Evolutionary conservation across 2,329 filamentous ascomycete genomes (phyloP), one percentile per base, ranked within the genome.

Genomic region (Colletotrichum sp.): DNA sequence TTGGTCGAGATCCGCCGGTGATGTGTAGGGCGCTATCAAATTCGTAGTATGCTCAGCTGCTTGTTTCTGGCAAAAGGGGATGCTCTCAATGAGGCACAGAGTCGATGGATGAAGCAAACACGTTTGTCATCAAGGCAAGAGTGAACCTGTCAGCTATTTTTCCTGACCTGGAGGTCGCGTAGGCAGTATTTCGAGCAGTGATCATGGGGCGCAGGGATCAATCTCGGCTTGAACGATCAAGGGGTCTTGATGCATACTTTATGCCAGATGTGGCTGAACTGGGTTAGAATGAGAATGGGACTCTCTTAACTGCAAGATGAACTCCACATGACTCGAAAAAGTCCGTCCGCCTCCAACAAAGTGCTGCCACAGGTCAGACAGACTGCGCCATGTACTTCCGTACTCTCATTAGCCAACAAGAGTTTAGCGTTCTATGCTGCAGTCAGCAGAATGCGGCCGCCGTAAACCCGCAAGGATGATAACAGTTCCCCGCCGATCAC

Each of bases 101-200:
- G n/a, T 71, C 21, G 30, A 36, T 36, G 60, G 21, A 21, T 28
- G 36, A 57, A 49, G 32, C 36, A 49, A 55, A 52, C 36, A 30
- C 73, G 70, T 73, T 76, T 76, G 73, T 76, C 57, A 69, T 69
- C 69, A 57, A 28, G 15, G 21, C 9, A 18, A 30, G 32, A 32
- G 26, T 57, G 57, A 64, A n/a, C 59, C 12, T 12, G 66, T 60
- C 67, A 57, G 57, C 64, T 28, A 24, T 57, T 26, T 57, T 57
- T 24, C 30, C 16, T 21, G 34, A 69, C 18, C 36, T 26, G 36
- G 18, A 63, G 24, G 62, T 24, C 63, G 21, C 55, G 64, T 60
- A 69, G 9, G 44, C n/a, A 32, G 30, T 15, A 24, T 52, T 49
- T 73, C 39, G 44, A 60, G 26, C 21, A 67, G 21, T 64, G 49